Conservation (phyloP, 192 early-diverging fungal species). For the Umbelopsis sp. region DNA sequence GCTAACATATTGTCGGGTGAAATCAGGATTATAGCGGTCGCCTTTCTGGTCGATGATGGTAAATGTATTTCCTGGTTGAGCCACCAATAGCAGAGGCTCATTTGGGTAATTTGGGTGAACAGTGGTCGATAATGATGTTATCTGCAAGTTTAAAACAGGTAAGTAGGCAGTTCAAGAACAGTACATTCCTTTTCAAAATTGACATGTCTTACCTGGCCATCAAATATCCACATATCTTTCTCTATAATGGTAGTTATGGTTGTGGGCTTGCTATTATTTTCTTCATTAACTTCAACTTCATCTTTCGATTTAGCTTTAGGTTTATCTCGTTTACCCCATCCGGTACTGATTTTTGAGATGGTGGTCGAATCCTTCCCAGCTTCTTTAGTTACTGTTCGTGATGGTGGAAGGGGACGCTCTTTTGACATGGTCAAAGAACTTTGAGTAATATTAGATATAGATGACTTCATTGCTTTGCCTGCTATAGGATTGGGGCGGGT, state of each 20-base stretch:
- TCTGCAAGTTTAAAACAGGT: constrained; percentile 27
- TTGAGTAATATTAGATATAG: not conserved
- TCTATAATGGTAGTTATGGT: not conserved
- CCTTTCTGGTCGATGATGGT: constrained; percentile 45
- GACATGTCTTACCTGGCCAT: constrained; percentile 48
- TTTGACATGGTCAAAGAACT: not conserved
- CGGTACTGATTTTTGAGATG: constrained; percentile 7
- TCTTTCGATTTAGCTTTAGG: not conserved
- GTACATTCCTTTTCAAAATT: not conserved
- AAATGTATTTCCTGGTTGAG: constrained; percentile 54
- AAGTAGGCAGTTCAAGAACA: not conserved
- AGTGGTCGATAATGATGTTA: constrained; percentile 50
- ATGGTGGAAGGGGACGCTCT: constrained; percentile 9
- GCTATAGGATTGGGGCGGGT: constrained; percentile 2
- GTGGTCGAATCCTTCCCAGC: not conserved
- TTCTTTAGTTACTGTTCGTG: not conserved
- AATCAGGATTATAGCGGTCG: constrained; percentile 36
- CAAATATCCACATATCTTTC: constrained; percentile 56
- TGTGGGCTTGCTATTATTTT: not conserved
- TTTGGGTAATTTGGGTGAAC: constrained; percentile 40
- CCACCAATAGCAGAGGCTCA: constrained; percentile 50
- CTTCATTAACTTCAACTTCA: not conserved
- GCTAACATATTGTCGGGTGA: constrained; percentile 30
- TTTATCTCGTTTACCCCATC: not conserved
- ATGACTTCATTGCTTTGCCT: not conserved